Evolutionary conservation across 2,329 filamentous ascomycete species (phyloP), one percentile per base, ranked within the genome.

Genomic region (Ophiostoma sp.): DNA sequence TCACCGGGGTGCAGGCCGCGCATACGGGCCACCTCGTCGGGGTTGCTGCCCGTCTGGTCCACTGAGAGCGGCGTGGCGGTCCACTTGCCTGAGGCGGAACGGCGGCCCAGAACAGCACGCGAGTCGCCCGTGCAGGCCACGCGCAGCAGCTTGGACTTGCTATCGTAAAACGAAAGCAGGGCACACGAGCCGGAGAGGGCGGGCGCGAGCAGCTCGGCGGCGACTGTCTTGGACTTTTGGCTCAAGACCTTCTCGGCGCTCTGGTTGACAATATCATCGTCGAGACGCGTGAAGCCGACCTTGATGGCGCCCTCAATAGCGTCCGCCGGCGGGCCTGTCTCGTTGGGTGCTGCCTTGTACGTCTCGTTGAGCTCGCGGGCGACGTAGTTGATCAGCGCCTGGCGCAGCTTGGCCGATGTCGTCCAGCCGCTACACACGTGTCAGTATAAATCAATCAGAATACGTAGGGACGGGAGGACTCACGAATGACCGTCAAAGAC

Each of bases 401-500:
- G 94, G 73, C 96, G 92, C 74, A 99, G 86, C 80, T 97, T 98
- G 25, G 96, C 96, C 52, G 96, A 98, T 7, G 96, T 99, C 4
- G 96, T 98, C 96, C 96, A 99, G 77, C 96, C 96, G 63, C 94
- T 97, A 78, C 73, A 77, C 5, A n/a, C 31, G 55, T 4, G 33
- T 80, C 69, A 78, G 75, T 12, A n/a, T 15, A 3, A 15, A 7
- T 25, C 1, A n/a, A 22, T 28, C 19, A 50, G 17, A 1, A 48
- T 12, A 48, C 19, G 48, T 19, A 6, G 5, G 11, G 28, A 17
- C n/a, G 19, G 17, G n/a, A 45, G 8, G 3, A 87, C 88, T 82
- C 85, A 95, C 93, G 93, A 93, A 82, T 99, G 96, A 0, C 96
- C 96, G 80, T 99, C 96, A 82, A 98, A 99, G 22, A 99, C 95